Base-by-base conservation (phyloP, 1,139 yeast genomes). In the Saccharomyces hybrid region DNA sequence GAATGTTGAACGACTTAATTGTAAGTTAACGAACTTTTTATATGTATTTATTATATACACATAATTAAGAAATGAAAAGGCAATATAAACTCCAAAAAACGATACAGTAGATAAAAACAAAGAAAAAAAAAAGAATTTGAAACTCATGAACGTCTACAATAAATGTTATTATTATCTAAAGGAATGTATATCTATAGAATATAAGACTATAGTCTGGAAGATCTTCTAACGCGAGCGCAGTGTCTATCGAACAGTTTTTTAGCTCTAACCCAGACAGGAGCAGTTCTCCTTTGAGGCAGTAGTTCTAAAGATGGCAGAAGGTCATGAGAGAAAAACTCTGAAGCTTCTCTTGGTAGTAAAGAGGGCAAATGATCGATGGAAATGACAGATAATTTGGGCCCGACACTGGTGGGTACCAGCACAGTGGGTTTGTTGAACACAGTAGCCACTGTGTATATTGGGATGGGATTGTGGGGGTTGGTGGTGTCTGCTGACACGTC, bases 401-500 rank as follows among this genome's bases (percentile, higher is more conserved):
- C 97, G 29, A 74, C 77, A 28, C 84, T 77, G 48, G 93, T 84
- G 60, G 83, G 81, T 49, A 91, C 98, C 12, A 75, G 73, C 48
- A 88, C 97, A 7, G 96, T 90, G 63, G 99, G 99, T 64, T 88
- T 82, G 62, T 82, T 81, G 75, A 93, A 93, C 12, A 86, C 91
- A 32, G 99, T 93, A 55, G 96, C 95, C 62, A 88, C 78, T 34
- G 82, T 78, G 73, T 93, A 95, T 55, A 93, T 93, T 60, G 99
- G 99, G 60, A 93, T 82, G 58, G 99, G 99, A 75, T 93, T 93
- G 77, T 90, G 95, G 58, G 98, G 98, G 73, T 93, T 95, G 55
- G 99, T 93, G 52, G 98, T 93, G 74, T 95, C 99, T 57, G 99
- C 99, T 56, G 96, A 88, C 56, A 93, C 99, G 72, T 93, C 99